Base-by-base conservation (phyloP, 192 early-diverging fungal genomes). In the Backusella tarrabulga region DNA sequence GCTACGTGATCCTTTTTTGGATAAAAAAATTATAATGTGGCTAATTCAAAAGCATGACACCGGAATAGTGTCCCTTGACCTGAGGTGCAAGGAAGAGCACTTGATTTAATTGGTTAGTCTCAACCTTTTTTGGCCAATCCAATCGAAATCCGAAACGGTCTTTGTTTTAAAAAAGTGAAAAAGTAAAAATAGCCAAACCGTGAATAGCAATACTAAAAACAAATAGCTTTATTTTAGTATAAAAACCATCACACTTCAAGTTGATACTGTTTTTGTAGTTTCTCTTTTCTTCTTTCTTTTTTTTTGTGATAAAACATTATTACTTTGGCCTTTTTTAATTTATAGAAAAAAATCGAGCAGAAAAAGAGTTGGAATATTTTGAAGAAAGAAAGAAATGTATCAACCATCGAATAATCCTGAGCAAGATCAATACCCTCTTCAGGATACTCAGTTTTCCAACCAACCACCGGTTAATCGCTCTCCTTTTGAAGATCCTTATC, bases 371-470 rank as follows among this genome's bases (percentile, higher is more conserved):
- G 15, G 15, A 44, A 5, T 44, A 44, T 17, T 44, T 17, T 11
- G 38, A 40, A 9, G 38, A 44, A 67, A n/a, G 23, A 63, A 35
- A 69, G 35, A 40, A 36, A 79, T 80, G 79, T 76, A 75, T 67
- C 78, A 76, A 54, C 44, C 68, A 34, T 12, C 44, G 21, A 67
- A 74, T 32, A 71, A 75, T 14, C 35, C 38, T 46, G 76, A 75
- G 32, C 68, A 75, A 34, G 82, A 83, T 69, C 79, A 80, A 42
- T 83, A 79, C 67, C 82, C 82, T 77, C 56, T 83, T 66, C 50
- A 80, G 19, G 80, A 81, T 32, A 81, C 80, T 15, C 78, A 80
- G 17, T 83, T 83, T 36, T 42, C 71, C 34, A 66, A 76, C 4
- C 72, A 71, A 36, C 74, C 80, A 56, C 67, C 77, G 40, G 63